Evolutionary conservation across 805 yeast species (phyloP).

Genomic region (Martiniozyma abietophila): DNA sequence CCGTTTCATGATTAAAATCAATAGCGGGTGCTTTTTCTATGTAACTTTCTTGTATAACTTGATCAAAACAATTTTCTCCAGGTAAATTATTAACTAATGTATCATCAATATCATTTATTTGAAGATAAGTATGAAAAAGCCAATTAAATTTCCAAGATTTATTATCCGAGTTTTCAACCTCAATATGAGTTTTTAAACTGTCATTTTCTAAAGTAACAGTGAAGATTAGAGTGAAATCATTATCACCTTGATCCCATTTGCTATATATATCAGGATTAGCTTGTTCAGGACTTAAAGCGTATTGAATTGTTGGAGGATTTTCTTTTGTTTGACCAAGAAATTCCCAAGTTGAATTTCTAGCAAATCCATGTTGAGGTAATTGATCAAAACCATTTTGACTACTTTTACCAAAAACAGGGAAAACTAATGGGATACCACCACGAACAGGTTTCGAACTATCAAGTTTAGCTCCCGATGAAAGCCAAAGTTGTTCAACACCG

Average conservation of each 20-base stretch:
- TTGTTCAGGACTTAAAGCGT: conserved; percentile 82
- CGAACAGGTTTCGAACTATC: conserved; percentile 94
- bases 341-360: conserved; percentile 87
- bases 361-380: conserved; percentile 96
- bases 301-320: conserved; percentile 72
- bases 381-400: conserved; percentile 48
- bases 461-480: conserved; percentile 63
- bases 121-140: conserved; percentile 87
- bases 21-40: conserved; percentile 69
- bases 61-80: conserved; percentile 68
- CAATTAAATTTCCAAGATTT: conserved; percentile 78
- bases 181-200: conserved; percentile 57
- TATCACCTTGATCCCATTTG: conserved; percentile 44
- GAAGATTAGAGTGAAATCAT: conserved; percentile 71
- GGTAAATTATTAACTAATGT: conserved; percentile 68
- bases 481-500: conserved; percentile 79
- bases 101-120: conserved; percentile 68
- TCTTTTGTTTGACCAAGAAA: conserved; percentile 76
- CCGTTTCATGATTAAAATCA: conserved; percentile 69
- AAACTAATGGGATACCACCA: conserved; percentile 95
- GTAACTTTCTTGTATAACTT: conserved; percentile 53
- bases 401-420: conserved; percentile 83
- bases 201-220: conserved; percentile 55
- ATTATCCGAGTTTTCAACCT: conserved; percentile 62
- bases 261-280: conserved; percentile 51